Percentiles rank a stretch among this genome's conserved stretches.
These are phyloP conservation scores for Solanum pimpinellifolium DNA, from an alignment of 257 asterid genomes.

Conservation along the genomic window DNA sequence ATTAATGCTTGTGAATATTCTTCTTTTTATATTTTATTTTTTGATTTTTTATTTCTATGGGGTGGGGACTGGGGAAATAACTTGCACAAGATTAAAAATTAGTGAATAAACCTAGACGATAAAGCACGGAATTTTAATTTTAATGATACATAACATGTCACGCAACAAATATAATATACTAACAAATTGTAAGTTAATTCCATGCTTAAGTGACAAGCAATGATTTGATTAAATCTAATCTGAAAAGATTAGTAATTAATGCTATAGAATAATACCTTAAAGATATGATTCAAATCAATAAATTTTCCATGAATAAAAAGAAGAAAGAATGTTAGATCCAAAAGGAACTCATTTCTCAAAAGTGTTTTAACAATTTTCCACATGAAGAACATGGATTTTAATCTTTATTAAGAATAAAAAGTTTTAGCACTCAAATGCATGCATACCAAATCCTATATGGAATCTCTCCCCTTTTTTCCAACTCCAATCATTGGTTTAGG, in stretches of 20 bases:
- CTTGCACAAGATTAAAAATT: background rate
- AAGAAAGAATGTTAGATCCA: background rate
- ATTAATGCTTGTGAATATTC: background rate
- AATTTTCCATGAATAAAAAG: background rate
- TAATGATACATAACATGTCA: background rate
- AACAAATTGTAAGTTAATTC: background rate
- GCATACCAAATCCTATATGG: conserved; percentile 11
- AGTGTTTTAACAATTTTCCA: background rate
- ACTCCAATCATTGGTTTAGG: conserved; percentile 9
- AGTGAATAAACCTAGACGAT: background rate
- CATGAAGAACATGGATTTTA: background rate
- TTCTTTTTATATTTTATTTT: too few species aligned
- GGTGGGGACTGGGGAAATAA: background rate
- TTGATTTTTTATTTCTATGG: background rate
- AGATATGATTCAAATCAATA: conserved; percentile 1
- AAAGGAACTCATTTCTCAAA: background rate
- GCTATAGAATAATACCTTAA: background rate
- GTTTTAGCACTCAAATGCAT: background rate
- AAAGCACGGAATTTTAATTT: background rate
- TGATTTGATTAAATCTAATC: background rate
- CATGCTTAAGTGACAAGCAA: conserved; percentile 14
- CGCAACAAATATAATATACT: background rate
- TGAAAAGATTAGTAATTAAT: conserved; percentile 1
- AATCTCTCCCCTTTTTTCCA: background rate
- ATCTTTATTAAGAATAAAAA: background rate